Percentiles rank a stretch among this genome's conserved stretches.
Evolutionary conservation across 805 yeast genomes (phyloP).

Genomic region (Diddensiella transvaalensis): DNA sequence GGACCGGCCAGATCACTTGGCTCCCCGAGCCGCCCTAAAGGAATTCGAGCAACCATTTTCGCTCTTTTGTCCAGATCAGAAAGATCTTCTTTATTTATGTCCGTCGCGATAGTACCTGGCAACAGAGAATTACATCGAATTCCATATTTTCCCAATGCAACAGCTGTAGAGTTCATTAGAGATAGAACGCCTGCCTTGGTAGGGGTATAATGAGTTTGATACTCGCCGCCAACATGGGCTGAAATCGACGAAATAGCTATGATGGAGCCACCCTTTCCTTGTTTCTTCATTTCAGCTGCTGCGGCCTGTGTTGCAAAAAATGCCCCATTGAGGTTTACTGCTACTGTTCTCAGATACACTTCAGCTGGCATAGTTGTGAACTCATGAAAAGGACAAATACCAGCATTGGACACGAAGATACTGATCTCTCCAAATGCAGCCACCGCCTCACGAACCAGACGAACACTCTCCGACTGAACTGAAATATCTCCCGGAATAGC

Average conservation of each 20-base stretch:
- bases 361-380: conserved; percentile 55
- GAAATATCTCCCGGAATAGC: conserved; percentile 47
- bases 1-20: conserved; percentile 79
- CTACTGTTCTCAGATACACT: conserved; percentile 55
- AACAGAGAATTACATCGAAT: conserved; percentile 66
- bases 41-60: conserved; percentile 54
- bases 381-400: conserved; percentile 40
- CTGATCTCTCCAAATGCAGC: conserved; percentile 45
- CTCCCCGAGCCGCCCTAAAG: conserved; percentile 77
- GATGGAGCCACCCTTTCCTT: conserved; percentile 48
- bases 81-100: conserved; percentile 45
- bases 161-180: conserved; percentile 57
- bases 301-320: conserved; percentile 61
- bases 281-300: conserved; percentile 55
- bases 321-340: conserved; percentile 60
- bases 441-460: conserved; percentile 32
- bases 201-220: conserved; percentile 55
- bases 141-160: conserved; percentile 61
- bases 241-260: conserved; percentile 62
- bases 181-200: conserved; percentile 66
- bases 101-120: conserved; percentile 77
- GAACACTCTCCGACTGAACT: conserved; percentile 37
- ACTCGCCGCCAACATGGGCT: conserved; percentile 55
- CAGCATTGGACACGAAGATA: conserved; percentile 57
- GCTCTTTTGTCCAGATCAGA: conserved; percentile 41